These are phyloP conservation scores for Micromonas pusilla DNA, from an alignment of 139 green algal genomes.

Conservation along the genomic window DNA sequence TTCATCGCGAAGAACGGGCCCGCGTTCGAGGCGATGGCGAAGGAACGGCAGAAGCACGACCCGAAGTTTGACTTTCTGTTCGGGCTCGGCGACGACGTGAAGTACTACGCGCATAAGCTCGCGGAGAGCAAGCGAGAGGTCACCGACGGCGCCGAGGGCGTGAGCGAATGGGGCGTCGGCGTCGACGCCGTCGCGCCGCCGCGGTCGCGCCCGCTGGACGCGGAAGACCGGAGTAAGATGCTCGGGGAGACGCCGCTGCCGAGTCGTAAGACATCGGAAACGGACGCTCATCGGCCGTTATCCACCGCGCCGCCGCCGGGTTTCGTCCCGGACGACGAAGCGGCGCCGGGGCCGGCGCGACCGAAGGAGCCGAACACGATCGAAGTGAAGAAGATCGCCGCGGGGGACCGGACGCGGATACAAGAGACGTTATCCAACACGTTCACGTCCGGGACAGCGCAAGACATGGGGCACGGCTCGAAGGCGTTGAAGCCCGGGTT, in stretches of 20 bases:
- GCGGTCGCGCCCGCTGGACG: constrained; percentile 40
- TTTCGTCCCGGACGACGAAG: too few relatives aligned
- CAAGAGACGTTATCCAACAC: neutral
- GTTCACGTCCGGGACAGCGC: neutral
- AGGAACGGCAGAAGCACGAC: constrained; percentile 46
- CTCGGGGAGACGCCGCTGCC: constrained; percentile 58
- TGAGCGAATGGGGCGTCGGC: neutral
- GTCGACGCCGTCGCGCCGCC: neutral
- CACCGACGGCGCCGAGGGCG: neutral
- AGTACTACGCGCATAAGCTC: constrained; percentile 64
- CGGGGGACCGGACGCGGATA: neutral
- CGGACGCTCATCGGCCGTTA: neutral
- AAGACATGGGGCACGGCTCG: neutral
- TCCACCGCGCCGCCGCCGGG: neutral
- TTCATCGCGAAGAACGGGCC: constrained; percentile 77
- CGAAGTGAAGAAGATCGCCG: neutral
- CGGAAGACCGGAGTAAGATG: constrained; percentile 54
- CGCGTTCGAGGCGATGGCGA: constrained; percentile 70
- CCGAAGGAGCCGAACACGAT: neutral
- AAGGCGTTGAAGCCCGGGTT: neutral
- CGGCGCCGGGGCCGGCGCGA: neutral
- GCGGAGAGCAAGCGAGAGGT: constrained; percentile 31
- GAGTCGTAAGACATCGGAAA: too few relatives aligned
- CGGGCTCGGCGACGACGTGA: constrained; percentile 51
- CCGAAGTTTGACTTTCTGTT: constrained; percentile 60